phyloP scores from a whole-genome alignment of 345 rosid species.

The Murraya koenigii region DNA sequence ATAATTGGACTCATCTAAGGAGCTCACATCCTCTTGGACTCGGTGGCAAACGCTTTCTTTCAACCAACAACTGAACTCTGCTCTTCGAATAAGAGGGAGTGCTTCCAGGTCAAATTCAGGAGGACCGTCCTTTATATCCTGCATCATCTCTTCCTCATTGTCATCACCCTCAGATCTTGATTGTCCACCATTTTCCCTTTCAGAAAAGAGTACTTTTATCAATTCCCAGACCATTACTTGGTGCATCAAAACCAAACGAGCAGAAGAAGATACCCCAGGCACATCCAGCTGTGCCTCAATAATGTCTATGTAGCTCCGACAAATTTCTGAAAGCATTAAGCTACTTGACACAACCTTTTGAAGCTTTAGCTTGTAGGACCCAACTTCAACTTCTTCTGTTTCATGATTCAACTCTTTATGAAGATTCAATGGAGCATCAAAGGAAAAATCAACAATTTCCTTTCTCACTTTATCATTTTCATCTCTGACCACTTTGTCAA shows the following conservation, averaged over 20 bases:
- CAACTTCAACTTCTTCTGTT: slow-evolving; percentile 57
- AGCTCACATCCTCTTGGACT: slow-evolving; percentile 84
- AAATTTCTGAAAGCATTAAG: slow-evolving; percentile 65
- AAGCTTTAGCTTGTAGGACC: slow-evolving; percentile 69
- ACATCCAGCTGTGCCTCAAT: slow-evolving; percentile 79
- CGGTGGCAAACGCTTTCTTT: slow-evolving; percentile 89
- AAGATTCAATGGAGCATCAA: slow-evolving; percentile 75
- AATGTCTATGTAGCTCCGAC: slow-evolving; percentile 74
- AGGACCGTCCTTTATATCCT: slow-evolving; percentile 67
- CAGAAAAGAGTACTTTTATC: slow-evolving; percentile 85
- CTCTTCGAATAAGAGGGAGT: slow-evolving; percentile 85
- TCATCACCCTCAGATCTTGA: slow-evolving; percentile 59
- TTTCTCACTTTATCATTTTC: slow-evolving; percentile 60
- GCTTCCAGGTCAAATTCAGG: slow-evolving; percentile 66
- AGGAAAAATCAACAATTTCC: slow-evolving; percentile 69
- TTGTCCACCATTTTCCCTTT: slow-evolving; percentile 57
- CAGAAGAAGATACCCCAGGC: slow-evolving; percentile 63
- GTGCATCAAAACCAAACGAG: slow-evolving; percentile 75
- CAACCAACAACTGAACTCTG: slow-evolving; percentile 93
- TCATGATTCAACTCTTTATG: slow-evolving; percentile 63
- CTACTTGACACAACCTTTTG: slow-evolving; percentile 60
- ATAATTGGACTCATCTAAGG: slow-evolving; percentile 68
- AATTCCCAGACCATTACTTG: slow-evolving; percentile 98
- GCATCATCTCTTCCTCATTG: slow-evolving; percentile 91
- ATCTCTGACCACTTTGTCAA: slow-evolving; percentile 79